Base-by-base conservation (phyloP, 306 rosid genomes). In the Corylus heterophylla region DNA sequence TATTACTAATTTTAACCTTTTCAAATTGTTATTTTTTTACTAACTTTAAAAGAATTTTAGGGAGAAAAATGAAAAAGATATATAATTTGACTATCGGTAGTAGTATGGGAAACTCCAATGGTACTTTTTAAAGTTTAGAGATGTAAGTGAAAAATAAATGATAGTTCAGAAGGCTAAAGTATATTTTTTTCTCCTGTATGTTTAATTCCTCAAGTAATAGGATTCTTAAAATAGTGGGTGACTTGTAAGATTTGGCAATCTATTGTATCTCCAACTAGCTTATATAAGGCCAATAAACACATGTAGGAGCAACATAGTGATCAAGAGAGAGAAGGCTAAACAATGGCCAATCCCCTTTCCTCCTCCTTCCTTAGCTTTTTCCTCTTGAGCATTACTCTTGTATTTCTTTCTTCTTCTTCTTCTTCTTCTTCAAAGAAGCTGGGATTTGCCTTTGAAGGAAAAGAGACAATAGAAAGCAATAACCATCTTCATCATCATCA, bases 221-320 rank as follows among this genome's bases (percentile, higher is more conserved):
- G 51, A 8, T 11, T 48, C 7, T 48, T 7, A 11, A 12, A 4
- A 0, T 39, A 39, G 56, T 54, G 81, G 76, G 42, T 71, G 71
- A 78, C 76, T 76, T 78, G 82, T 71, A 14, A 48, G 82, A 78
- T 16, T 6, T 27, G 69, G 5, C 7, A 69, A 56, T 52, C 51
- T 10, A 56, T 54, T 16, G 59, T 14, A 17, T 18, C 59, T 17
- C 22, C 59, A 54, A 16, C 18, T 17, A 6, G 59, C 59, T 54
- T 10, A 10, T 10, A 54, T 14, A 22, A 25, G 37, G 66, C 66
- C 37, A 9, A 25, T 11, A 9, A 59, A 59, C 59, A 18, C 66
- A 27, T 12, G 31, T 10, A 27, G 11, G 14, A 59, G 37, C 37
- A 59, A 59, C 5, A 11, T 11, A 59, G 14, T 22, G 14, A 31